Evolutionary conservation across 2,329 filamentous ascomycete genomes (phyloP).

Genomic region (Aciculosporium take): DNA sequence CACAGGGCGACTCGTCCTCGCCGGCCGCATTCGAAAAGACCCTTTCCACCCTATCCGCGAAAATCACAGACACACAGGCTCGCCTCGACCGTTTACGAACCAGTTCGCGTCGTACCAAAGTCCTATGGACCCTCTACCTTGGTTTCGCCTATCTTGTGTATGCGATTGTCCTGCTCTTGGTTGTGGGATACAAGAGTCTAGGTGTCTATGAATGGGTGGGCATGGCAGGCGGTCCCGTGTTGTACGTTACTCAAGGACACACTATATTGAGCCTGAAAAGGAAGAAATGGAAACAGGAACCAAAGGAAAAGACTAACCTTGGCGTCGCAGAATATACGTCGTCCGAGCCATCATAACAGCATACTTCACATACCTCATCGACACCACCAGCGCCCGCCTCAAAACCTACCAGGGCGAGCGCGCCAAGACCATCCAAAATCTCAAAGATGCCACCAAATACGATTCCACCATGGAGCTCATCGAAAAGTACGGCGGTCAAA

Average conservation of each 20-base stretch:
- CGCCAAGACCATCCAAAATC: constrained; percentile 75
- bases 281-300: too few species aligned
- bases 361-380: constrained; percentile 72
- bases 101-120: constrained; percentile 62
- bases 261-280: too few species aligned
- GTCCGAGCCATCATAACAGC: constrained; percentile 51
- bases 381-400: constrained; percentile 51
- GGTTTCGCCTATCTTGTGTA: constrained; percentile 83
- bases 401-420: constrained; percentile 67
- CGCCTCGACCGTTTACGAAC: constrained; percentile 61
- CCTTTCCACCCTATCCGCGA: constrained; percentile 64
- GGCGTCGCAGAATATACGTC: constrained; percentile 56
- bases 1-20: constrained; percentile 62
- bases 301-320: too few species aligned
- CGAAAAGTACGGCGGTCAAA: constrained; percentile 78
- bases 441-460: constrained; percentile 92
- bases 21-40: constrained; percentile 88
- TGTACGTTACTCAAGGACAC: constrained; percentile 50
- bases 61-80: constrained; percentile 62
- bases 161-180: constrained; percentile 64
- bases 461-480: constrained; percentile 86
- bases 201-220: constrained; percentile 63
- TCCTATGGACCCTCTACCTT: constrained; percentile 81
- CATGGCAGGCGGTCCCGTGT: constrained; percentile 60
- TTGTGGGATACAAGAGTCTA: constrained; percentile 73